Percentiles rank a stretch among this genome's conserved stretches.
These are phyloP conservation scores for Parachaetomium inaequale DNA, from an alignment of 495 filamentous ascomycete genomes.

Conservation along the genomic window DNA sequence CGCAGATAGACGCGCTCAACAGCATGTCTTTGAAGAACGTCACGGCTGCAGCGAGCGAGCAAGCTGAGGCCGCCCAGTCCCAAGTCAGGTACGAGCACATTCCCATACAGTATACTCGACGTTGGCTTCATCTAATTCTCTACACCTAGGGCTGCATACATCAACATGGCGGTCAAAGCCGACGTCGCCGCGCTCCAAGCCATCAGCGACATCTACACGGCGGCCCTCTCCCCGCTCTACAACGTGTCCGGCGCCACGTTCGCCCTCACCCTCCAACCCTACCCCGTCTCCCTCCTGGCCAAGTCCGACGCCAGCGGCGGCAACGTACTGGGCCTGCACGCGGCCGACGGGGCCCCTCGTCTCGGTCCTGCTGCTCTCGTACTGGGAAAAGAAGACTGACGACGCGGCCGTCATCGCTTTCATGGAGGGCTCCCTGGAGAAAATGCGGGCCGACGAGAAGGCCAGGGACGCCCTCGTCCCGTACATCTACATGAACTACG, in stretches of 20 bases:
- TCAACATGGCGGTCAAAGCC: neutral
- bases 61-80: neutral
- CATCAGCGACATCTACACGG: neutral
- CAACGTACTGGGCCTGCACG: neutral
- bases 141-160: neutral
- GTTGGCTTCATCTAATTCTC: neutral
- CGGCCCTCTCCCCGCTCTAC: neutral
- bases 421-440: neutral
- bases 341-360: neutral
- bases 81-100: neutral
- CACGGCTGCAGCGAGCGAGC: too few species aligned
- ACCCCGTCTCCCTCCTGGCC: neutral
- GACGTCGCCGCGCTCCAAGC: neutral
- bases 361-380: neutral
- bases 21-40: too few species aligned
- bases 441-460: neutral
- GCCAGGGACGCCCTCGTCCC: neutral
- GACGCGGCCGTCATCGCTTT: neutral
- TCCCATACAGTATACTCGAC: neutral
- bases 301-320: neutral
- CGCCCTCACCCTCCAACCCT: neutral
- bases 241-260: neutral
- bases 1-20: too few species aligned
- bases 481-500: neutral
- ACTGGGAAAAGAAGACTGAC: neutral